Percentiles rank a stretch among this genome's conserved stretches.
These are phyloP conservation scores for Plasmodiophora brassicae DNA, from an alignment of 208 protist species.

Conservation along the genomic window DNA sequence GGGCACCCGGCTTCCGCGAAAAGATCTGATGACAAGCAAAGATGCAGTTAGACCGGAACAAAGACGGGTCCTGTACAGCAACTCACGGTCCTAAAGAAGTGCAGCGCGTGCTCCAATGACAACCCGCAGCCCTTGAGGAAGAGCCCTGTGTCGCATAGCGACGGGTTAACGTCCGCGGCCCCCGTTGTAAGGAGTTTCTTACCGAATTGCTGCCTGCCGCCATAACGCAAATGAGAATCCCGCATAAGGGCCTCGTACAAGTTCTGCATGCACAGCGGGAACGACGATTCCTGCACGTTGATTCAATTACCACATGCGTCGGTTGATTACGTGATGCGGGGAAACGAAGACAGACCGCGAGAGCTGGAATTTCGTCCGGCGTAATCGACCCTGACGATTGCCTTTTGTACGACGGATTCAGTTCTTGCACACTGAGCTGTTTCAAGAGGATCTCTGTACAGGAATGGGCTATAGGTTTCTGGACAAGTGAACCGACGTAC, in stretches of 20 bases:
- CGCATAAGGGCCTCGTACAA: slow-evolving; percentile 28
- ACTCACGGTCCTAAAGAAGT: neutral
- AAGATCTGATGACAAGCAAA: neutral
- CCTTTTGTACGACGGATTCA: neutral
- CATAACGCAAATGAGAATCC: slow-evolving; percentile 30
- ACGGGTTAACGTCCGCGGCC: too few species aligned
- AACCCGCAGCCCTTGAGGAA: slow-evolving; percentile 14
- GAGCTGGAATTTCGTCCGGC: too few species aligned
- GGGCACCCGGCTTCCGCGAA: neutral
- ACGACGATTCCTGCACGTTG: neutral
- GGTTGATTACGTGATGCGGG: too few species aligned
- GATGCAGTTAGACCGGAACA: neutral
- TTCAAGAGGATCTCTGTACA: neutral
- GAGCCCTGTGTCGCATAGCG: too few species aligned
- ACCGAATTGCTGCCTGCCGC: slow-evolving; percentile 25
- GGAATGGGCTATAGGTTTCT: too few species aligned
- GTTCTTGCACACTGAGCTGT: neutral
- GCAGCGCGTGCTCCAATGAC: neutral
- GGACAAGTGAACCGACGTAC: too few species aligned
- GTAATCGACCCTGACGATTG: too few species aligned
- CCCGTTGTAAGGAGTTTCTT: too few species aligned
- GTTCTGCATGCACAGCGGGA: slow-evolving; percentile 39
- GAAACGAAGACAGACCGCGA: too few species aligned
- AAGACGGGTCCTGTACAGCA: neutral
- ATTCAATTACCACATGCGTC: neutral